Base-by-base conservation (phyloP, 768 basidiomycete species). In the Suillus discolor region DNA sequence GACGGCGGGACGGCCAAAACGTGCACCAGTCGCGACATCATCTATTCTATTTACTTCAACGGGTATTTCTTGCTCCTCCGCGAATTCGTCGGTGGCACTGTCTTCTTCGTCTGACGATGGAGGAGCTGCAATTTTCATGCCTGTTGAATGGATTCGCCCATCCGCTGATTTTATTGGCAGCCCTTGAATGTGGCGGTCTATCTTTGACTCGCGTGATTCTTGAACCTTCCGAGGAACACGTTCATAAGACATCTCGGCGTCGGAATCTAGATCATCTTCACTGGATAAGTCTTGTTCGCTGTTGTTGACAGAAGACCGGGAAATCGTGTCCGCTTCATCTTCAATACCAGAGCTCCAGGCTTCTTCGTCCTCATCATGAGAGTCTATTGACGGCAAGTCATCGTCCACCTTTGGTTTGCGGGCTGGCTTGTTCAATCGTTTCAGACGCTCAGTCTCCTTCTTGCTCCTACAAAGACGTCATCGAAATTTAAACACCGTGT, bases 141-240 rank as follows among this genome's bases (percentile, higher is more conserved):
- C 84, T 31, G 84, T 87, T 64, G 86, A 78, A 72, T 89, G 86
- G 68, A 98, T 84, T 66, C 85, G 86, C 1, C 96, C 96, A 68
- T 92, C 84, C 3, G 89, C 82, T 2, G 97, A 82, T 77, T 97
- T 98, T 72, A 97, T 96, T 12, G 96, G 94, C 38, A 97, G 80
- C 18, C 90, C 82, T 60, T 84, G 81, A 57, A 91, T 81, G 55
- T 81, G 83, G 65, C 82, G 80, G 44, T 81, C 82, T 66, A 84
- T 78, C 57, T 84, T 79, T 28, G 78, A 70, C 60, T 85, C 81
- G 79, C 82, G 82, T 13, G 80, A 79, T n/a, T 73, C 71, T 23
- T 76, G 81, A 59, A 78, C 80, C 72, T 81, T 84, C 55, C 91
- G 85, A 16, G 90, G 87, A 38, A 77, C 77, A 28, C 77, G 80